Evolutionary conservation across 1,139 yeast genomes (phyloP).

Genomic region (Yamadazyma buinensis): DNA sequence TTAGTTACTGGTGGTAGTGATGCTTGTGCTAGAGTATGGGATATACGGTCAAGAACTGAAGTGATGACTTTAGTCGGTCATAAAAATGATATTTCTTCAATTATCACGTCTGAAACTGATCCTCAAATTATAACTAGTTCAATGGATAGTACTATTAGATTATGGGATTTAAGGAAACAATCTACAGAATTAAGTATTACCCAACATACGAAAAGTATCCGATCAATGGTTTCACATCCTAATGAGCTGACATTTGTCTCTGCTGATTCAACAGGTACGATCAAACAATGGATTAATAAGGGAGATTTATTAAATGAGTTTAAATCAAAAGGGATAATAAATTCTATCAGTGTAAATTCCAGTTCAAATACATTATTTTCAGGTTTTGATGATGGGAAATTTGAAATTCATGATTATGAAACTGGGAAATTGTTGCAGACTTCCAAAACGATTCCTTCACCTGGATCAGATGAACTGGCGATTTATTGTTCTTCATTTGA

Average conservation of each 20-base stretch:
- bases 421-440: slow-evolving; percentile 62
- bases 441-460: slow-evolving; percentile 49
- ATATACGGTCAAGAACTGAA: slow-evolving; percentile 73
- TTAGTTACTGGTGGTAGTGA: slow-evolving; percentile 92
- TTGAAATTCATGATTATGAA: slow-evolving; percentile 76
- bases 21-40: slow-evolving; percentile 88
- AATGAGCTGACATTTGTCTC: slow-evolving; percentile 68
- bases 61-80: slow-evolving; percentile 84
- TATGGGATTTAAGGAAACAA: slow-evolving; percentile 70
- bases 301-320: slow-evolving; percentile 60
- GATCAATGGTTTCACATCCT: slow-evolving; percentile 71
- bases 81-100: slow-evolving; percentile 66
- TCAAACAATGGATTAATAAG: slow-evolving; percentile 84
- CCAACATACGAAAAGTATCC: slow-evolving; percentile 78
- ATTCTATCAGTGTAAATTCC: slow-evolving; percentile 63
- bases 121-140: slow-evolving; percentile 87
- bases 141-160: slow-evolving; percentile 76
- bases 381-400: slow-evolving; percentile 81
- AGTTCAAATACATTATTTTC: slow-evolving; percentile 66
- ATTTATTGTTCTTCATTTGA: slow-evolving; percentile 75
- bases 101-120: slow-evolving; percentile 64
- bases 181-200: slow-evolving; percentile 56
- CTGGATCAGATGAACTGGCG: slow-evolving; percentile 69
- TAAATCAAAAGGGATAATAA: slow-evolving; percentile 45
- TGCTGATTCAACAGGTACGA: slow-evolving; percentile 73